Evolutionary conservation across 129 eudicot species (phyloP).

Genomic region (Chrysanthemum makinoi): DNA sequence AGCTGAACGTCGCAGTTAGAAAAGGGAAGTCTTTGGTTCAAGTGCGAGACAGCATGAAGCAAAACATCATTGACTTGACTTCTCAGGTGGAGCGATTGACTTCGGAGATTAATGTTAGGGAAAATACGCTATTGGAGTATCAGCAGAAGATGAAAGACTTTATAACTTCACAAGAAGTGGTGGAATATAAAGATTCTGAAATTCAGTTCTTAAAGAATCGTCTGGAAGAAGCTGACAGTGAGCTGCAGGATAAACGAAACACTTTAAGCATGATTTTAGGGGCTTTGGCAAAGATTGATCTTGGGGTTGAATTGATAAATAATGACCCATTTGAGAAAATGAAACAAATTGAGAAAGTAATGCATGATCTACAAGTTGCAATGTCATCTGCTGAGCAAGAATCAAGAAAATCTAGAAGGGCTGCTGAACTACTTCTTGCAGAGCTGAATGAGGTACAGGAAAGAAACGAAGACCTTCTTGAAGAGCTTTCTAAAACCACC

Average conservation of each 20-base stretch:
- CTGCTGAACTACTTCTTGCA: slow-evolving; percentile 83
- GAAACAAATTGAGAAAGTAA: slow-evolving; percentile 42
- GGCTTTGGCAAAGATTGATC: slow-evolving; percentile 50
- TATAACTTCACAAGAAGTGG: slow-evolving; percentile 36
- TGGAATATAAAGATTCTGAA: slow-evolving; percentile 54
- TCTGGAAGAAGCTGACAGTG: slow-evolving; percentile 48
- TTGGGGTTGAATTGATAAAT: slow-evolving; percentile 32
- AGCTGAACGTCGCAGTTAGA: slow-evolving; percentile 87
- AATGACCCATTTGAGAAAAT: slow-evolving; percentile 65
- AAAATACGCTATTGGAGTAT: slow-evolving; percentile 49
- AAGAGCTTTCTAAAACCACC: slow-evolving; percentile 62
- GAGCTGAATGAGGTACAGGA: slow-evolving; percentile 97
- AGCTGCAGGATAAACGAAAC: slow-evolving; percentile 51
- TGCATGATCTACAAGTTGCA: slow-evolving; percentile 43
- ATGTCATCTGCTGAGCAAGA: slow-evolving; percentile 61
- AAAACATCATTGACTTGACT: slow-evolving; percentile 67
- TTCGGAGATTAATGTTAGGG: slow-evolving; percentile 46
- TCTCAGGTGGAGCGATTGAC: slow-evolving; percentile 60
- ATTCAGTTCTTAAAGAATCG: slow-evolving; percentile 42
- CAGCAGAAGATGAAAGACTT: slow-evolving; percentile 52
- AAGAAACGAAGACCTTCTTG: slow-evolving; percentile 91
- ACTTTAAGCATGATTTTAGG: slow-evolving; percentile 48
- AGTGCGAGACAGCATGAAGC: slow-evolving; percentile 83
- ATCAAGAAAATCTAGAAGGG: slow-evolving; percentile 78
- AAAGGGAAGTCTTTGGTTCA: slow-evolving; percentile 93